Base-by-base conservation (phyloP, 495 filamentous ascomycete species). In the Penicillium taxi region DNA sequence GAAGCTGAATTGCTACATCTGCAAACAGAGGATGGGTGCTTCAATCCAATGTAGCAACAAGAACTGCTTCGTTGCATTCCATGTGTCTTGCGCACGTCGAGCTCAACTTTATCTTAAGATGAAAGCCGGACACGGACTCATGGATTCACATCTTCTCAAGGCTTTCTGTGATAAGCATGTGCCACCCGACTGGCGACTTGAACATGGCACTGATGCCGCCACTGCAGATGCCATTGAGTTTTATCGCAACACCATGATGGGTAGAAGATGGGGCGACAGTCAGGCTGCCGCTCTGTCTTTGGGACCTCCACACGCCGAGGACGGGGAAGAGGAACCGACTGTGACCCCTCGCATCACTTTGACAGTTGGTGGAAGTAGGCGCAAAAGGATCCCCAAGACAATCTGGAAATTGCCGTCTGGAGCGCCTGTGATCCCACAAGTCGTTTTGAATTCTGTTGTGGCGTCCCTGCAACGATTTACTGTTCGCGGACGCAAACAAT, bases 31-130 rank as follows among this genome's bases (percentile, higher is more conserved):
- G 50, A 99, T 96, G 91, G 91, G 91, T 16, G 90, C 91, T 23
- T 96, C 90, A 45, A 94, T 99, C 38, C 91, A 99, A 61, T 99
- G 91, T 63, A 87, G 88, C 37, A 96, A 96, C 63, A 96, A 94
- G 57, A 83, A 80, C 41, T 99, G 91, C 59, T 99, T 89, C 52
- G 78, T 86, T 50, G 91, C 91, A n/a, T 99, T 96, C 61, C 91
- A 99, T 59, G 91, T 96, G 19, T 96, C 90, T 4, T 99, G 91
- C 54, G 91, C 90, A 8, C 78, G 93, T 25, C 72, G 86, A 43
- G 84, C 88, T 24, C 79, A 82, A 42, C 77, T 99, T 0, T 94
- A 84, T 56, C 67, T 99, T 39, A 94, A 90, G 67, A 96, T 96
- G 90, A 96, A 96, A 60, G 85, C 86, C 31, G 81, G 74, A 30